Base-by-base conservation (phyloP, 202 grass and related monocot genomes). In the Miscanthus sacchariflorus region DNA sequence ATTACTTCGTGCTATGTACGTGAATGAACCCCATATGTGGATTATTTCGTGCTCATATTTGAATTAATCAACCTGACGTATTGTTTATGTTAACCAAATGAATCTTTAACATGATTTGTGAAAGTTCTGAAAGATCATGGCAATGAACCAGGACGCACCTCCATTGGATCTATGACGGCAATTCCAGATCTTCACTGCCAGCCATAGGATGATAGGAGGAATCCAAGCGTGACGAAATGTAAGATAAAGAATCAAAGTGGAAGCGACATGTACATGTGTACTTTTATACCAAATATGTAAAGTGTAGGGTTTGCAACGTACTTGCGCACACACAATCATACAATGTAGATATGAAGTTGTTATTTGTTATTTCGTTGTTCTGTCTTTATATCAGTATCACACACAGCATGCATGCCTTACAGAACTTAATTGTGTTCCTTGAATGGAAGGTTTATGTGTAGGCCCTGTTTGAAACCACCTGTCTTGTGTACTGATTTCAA, bases 141-240 rank as follows among this genome's bases (percentile, higher is more conserved):
- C 25, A 83, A 66, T 83, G 50, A 72, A 78, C 23, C 86, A 91
- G 90, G 90, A 88, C 30, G 85, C 86, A 9, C 90, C 90, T 46
- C 90, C 90, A 27, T 21, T 91, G 82, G 72, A 88, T 12, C 15
- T 91, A 6, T 91, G 82, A 54, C 1, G 8, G 7, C 14, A 65
- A 19, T 14, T 78, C 19, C 28, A 21, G 42, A 52, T 36, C 10
- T 77, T 75, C 18, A 39, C 38, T 7, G 12, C 36, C 18, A 25
- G 54, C 5, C 14, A 27, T 23, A 70, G 38, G 48, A 38, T 18
- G 35, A 24, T 21, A 70, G 39, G 39, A 39, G 5, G 25, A 48
- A 44, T 33, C n/a, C 21, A 38, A 11, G 39, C 11, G 54, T 49
- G 17, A 25, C 77, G 61, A 70, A 30, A 45, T 82, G 45, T 46